Conservation (phyloP, 495 filamentous ascomycete genomes). For the Podospora pseudopauciseta region DNA sequence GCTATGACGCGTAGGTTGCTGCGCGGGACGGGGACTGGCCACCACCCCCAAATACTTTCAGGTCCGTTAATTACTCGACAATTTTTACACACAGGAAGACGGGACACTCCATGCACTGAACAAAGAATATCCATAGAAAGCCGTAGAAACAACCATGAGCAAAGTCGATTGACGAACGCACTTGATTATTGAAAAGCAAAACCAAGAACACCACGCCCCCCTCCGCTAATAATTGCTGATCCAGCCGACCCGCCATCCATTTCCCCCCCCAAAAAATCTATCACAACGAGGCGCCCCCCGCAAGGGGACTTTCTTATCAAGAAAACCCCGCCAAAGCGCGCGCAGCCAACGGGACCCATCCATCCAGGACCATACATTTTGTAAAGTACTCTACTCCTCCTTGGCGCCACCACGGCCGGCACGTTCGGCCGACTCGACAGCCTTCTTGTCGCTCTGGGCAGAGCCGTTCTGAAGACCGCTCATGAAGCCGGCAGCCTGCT, state of each 20-base stretch:
- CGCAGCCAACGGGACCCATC: neutral
- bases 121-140: neutral
- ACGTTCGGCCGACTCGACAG: conserved; percentile 81
- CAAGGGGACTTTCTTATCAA: neutral
- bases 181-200: neutral
- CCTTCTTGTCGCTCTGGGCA: conserved; percentile 93
- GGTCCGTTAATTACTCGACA: no score
- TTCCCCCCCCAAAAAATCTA: neutral
- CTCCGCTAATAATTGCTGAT: neutral
- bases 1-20: no score
- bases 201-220: neutral
- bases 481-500: conserved; percentile 79
- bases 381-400: conserved; percentile 64
- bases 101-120: no score
- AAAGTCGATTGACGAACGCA: neutral
- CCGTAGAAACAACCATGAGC: neutral
- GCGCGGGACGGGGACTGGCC: no score
- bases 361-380: neutral
- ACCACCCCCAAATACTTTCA: no score
- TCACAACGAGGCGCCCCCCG: neutral
- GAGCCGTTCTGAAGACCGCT: conserved; percentile 61
- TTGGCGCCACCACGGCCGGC: conserved; percentile 82
- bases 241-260: neutral
- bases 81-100: no score
- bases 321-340: neutral